Evolutionary conservation across 2,329 filamentous ascomycete genomes (phyloP), one percentile per base, ranked within the genome.

Genomic region (Alternaria sp.): DNA sequence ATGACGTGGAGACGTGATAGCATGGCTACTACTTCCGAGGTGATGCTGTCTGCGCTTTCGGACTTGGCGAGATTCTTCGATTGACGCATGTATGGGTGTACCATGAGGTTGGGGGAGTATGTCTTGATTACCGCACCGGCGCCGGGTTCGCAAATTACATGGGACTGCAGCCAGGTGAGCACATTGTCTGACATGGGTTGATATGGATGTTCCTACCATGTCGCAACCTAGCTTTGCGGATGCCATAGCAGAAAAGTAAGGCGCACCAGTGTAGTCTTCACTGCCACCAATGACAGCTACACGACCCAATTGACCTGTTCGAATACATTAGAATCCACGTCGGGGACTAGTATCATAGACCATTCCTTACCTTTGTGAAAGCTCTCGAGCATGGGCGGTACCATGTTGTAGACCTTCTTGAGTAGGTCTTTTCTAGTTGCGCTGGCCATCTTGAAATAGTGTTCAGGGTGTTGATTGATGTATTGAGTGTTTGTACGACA

Each of bases 81-180:
- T 80, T 96, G 93, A 28, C 93, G 91, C 89, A 99, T 95, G 70
- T 97, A 88, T 1, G 96, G 96, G 80, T 98, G 96, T 11, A 99
- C 96, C 95, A 99, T 99, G 26, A 99, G 86, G 79, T 98, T 97
- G 3, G 96, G 96, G 19, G 94, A 97, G 83, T 98, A 99, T 5
- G 93, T 93, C 84, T 99, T 99, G 82, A 99, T 97, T 40, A 97
- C 94, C 74, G 84, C 77, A 61, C 81, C 93, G 3, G 96, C 96
- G 58, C 88, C 91, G 10, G 92, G 93, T 63, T 97, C 97, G 84
- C 96, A 99, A 76, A 99, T 97, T 66, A 99, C 91, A 82, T 97
- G 95, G 67, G 91, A 93, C 93, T 93, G 57, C 5, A 23, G 13
- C 11, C 1, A 10, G 46, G 59, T 76, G 66, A 63, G 77, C 63